Evolutionary conservation across 2,329 filamentous ascomycete species (phyloP), one percentile per base, ranked within the genome.

Genomic region (Pestalotiopsis sp.): DNA sequence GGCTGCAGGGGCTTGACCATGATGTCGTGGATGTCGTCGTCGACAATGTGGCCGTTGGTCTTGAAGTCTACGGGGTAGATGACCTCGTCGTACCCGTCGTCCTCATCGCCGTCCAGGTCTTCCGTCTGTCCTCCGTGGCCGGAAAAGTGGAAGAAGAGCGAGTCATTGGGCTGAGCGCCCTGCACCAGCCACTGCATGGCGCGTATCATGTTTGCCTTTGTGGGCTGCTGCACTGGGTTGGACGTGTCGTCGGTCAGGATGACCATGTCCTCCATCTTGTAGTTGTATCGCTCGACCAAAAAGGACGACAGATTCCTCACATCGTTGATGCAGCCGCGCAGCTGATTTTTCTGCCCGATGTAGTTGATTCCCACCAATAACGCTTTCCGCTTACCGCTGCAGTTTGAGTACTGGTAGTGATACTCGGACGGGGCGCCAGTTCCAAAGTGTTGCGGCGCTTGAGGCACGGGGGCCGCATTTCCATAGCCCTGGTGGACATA

Each of bases 51-150:
- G 52, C 92, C 92, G n/a, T 87, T 89, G 73, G 91, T 88, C 71
- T 91, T 84, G 81, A 93, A 94, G 78, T 95, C 92, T 20, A 94
- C 91, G 0, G 92, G 92, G 76, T 94, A 94, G 72, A 95, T 92
- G 69, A 94, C 92, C 77, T 94, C 92, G 73, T 94, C 92, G 75
- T 92, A 93, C 48, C 92, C 92, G 74, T 94, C 92, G 44, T 92
- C 90, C 77, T 94, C 92, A 73, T 94, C 92, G 38, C 92, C 92
- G 73, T 94, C 92, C 52, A 92, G 80, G 77, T 94, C 92, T 74
- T 91, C 88, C 2, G 92, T 93, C 78, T 94, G 92, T 20, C 92
- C 92, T 69, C 92, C 92, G 76, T 94, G 92, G 9, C 92, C 76
- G 3, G 70, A 70, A 57, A 71, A 70, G 64, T 73, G 92, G 75